Base-by-base conservation (phyloP, 2,329 filamentous ascomycete species). In the Triangularia verruculosa region DNA sequence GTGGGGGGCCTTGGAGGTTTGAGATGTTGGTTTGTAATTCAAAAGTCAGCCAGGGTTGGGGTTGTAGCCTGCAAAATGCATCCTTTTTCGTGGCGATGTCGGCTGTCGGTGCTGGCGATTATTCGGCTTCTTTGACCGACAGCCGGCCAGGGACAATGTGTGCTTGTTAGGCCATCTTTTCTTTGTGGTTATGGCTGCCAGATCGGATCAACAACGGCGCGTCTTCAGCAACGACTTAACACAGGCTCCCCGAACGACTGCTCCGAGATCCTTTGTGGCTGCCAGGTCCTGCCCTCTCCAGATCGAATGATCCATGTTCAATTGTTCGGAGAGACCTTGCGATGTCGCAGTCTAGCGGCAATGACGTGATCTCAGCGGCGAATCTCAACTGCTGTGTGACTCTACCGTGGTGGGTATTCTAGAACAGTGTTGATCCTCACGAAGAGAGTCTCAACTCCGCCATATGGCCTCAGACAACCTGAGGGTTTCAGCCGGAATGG, bases 1-100 rank as follows among this genome's bases (percentile, higher is more conserved):
- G 64, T 64, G 64, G 64, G 59, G 64, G 64, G 22, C 13, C n/a
- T 54, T 54, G 51, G 24, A 54, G 51, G 22, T 54, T 54, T 54
- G 22, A 8, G 39, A 47, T 22, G 39, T 47, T 47, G 39, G 39
- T 47, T 47, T 47, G 39, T 47, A 47, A 47, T 47, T 17, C n/a
- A 17, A 12, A 1, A 20, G 27, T 28, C n/a, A 22, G n/a, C 20
- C n/a, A 47, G 39, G 39, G 39, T 47, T 47, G n/a, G 39, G 39
- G 39, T 39, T 39, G 15, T 39, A 8, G 2, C 17, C 2, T n/a
- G n/a, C 39, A 47, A 47, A 9, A 9, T 2, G 7, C n/a, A 3
- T 47, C n/a, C 27, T 47, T 20, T 47, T 17, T 47, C 39, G n/a
- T 47, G 39, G 39, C 39, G 39, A 47, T 47, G 39, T 20, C 39